Conservation (phyloP, 2,329 filamentous ascomycete species). For the Cercospora zeae-maydis region DNA sequence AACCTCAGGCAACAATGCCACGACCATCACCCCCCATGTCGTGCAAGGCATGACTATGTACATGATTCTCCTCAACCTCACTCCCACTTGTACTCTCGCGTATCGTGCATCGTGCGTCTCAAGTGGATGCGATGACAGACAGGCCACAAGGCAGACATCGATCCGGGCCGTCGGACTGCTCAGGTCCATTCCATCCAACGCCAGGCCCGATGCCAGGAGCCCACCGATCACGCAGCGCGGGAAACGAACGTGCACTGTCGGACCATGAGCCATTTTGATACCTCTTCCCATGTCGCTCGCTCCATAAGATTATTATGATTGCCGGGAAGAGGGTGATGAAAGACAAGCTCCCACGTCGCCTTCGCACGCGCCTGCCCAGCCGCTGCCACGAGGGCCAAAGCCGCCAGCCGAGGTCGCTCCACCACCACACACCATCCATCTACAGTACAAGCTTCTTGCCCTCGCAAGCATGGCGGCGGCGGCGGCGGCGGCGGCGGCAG, state of each 20-base stretch:
- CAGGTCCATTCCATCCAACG: neutral
- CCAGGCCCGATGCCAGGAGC: neutral
- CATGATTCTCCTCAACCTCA: neutral
- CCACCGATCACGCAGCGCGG: neutral
- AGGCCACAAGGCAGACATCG: neutral
- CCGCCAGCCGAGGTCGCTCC: neutral
- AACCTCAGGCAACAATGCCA: neutral
- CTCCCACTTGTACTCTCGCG: neutral
- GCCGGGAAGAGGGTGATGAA: no score
- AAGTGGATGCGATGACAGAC: no score
- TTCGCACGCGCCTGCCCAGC: neutral
- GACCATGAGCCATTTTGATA: neutral
- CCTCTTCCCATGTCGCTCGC: neutral
- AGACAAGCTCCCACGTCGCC: neutral
- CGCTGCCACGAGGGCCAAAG: constrained; percentile 5
- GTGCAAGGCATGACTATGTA: neutral
- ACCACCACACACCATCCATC: neutral
- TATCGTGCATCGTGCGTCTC: no score
- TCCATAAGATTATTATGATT: no score
- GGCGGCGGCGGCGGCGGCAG: no score
- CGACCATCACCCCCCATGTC: neutral
- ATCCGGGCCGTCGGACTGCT: neutral
- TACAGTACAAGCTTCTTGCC: neutral
- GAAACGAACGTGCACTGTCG: neutral
- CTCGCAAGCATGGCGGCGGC: neutral